Base-by-base conservation (phyloP, 1,284 basidiomycete genomes). In the Ganoderma lingzhi region DNA sequence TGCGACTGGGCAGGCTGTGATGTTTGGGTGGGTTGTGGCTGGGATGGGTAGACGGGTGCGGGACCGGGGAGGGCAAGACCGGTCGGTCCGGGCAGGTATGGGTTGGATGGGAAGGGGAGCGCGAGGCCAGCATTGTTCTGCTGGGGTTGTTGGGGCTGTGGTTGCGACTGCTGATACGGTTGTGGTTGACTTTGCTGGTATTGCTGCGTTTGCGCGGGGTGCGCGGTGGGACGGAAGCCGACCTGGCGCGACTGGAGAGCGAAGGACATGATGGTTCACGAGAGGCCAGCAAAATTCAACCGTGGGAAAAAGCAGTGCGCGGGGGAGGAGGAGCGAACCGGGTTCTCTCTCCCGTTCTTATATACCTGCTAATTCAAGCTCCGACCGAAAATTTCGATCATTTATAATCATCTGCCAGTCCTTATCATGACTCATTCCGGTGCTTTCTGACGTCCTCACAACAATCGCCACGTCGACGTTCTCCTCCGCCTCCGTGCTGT, bases 201-300 rank as follows among this genome's bases (percentile, higher is more conserved):
- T 69, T 76, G 78, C 62, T 79, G 82, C 56, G 84, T 80, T 17
- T 83, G 79, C 64, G 77, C 62, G 75, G 77, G 62, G 77, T 79
- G 77, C 69, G 86, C 88, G 62, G 90, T 82, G 70, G 91, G 87
- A 70, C 89, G 90, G 79, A 93, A 93, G 62, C 88, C 92, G 75
- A 93, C 86, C 77, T 91, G 92, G 76, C 92, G 59, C 23, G 92
- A 71, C 92, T 87, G 91, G 69, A 93, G 84, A 51, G 89, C 87
- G 77, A 90, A 92, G 73, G 90, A 92, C 88, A 90, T 92, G 69
- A 70, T 78, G 70, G 65, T 64, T 12, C 51, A 23, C 17, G 42
- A 44, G 23, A 30, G 60, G 69, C 68, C 68, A 71, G 70, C 23
- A 73, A 70, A 71, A 45, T 68, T 69, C 67, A 73, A 76, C 76